A percentile compares a stretch with the other conserved stretches of the same genome.
Conservation (phyloP, 2,329 filamentous ascomycete genomes). For the Periconia digitata region DNA sequence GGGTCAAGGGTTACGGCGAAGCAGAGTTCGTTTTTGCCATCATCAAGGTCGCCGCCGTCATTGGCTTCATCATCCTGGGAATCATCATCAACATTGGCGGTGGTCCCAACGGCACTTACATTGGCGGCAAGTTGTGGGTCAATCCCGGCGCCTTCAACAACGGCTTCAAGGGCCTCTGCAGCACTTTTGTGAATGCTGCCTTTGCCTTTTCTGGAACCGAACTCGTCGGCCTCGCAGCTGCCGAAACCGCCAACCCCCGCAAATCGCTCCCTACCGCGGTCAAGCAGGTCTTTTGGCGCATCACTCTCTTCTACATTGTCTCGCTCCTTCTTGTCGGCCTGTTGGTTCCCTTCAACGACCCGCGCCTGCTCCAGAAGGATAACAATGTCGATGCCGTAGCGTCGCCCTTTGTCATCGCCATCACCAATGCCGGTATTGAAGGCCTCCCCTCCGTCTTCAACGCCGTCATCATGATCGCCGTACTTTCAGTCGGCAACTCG, state of each 20-base stretch:
- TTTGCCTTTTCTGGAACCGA: conserved; percentile 78
- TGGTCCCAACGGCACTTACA: conserved; percentile 62
- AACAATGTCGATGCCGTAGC: conserved; percentile 68
- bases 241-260: conserved; percentile 76
- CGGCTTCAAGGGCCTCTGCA: conserved; percentile 81
- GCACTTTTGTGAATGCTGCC: conserved; percentile 74
- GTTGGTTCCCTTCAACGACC: conserved; percentile 73
- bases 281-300: conserved; percentile 96
- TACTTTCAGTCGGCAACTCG: conserved; percentile 88
- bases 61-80: conserved; percentile 86
- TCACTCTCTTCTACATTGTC: conserved; percentile 79
- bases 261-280: conserved; percentile 86
- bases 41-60: conserved; percentile 81
- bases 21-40: conserved; percentile 86
- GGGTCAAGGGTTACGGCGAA: conserved; percentile 82
- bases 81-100: conserved; percentile 85
- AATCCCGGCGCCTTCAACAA: conserved; percentile 82
- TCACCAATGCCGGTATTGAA: conserved; percentile 78
- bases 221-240: conserved; percentile 74
- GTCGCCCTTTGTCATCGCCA: conserved; percentile 92
- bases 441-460: conserved; percentile 90
- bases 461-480: conserved; percentile 87
- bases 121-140: conserved; percentile 76
- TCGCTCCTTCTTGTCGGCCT: conserved; percentile 79
- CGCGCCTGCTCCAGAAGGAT: conserved; percentile 60